phyloP scores from a whole-genome alignment of 1,284 basidiomycete species.

The Malassezia sympodialis region DNA sequence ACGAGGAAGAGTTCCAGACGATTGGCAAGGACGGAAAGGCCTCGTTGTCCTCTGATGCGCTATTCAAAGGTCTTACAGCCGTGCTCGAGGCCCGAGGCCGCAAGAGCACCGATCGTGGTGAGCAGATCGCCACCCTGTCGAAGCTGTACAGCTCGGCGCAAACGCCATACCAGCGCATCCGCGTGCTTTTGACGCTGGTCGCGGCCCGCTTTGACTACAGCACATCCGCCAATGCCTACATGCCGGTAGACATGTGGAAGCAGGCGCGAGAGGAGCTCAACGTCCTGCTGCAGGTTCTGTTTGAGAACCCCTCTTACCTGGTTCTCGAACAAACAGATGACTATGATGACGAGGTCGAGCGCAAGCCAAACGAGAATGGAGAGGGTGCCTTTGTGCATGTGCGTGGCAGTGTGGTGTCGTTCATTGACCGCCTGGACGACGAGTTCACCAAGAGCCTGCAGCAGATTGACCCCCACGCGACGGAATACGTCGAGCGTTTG shows the following conservation, averaged over 20 bases:
- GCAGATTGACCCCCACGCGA: constrained; percentile 96
- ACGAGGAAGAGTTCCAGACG: constrained; percentile 67
- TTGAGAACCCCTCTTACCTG: constrained; percentile 62
- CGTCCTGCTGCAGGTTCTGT: constrained; percentile 68
- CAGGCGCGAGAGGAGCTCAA: constrained; percentile 79
- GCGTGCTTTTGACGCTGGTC: constrained; percentile 83
- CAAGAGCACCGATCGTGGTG: constrained; percentile 90
- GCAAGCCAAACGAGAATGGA: constrained; percentile 58
- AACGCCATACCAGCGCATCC: constrained; percentile 75
- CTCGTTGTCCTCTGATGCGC: constrained; percentile 72
- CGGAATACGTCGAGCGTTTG: constrained; percentile 86
- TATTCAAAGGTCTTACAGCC: constrained; percentile 83
- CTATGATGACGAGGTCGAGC: constrained; percentile 82
- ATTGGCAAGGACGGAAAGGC: constrained; percentile 85
- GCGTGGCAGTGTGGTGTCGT: constrained; percentile 50
- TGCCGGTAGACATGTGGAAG: constrained; percentile 87
- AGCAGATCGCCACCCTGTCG: constrained; percentile 83
- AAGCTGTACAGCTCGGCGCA: constrained; percentile 76
- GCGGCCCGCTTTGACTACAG: constrained; percentile 97
- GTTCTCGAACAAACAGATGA: constrained; percentile 74
- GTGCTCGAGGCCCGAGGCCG: constrained; percentile 92
- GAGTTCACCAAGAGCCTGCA: constrained; percentile 97
- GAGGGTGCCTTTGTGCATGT: constrained; percentile 40
- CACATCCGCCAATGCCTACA: constrained; percentile 69
- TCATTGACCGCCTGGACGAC: constrained; percentile 91